Percentiles rank a stretch among this genome's conserved stretches.
Evolutionary conservation across 495 filamentous ascomycete genomes (phyloP).

Genomic region (Lentithecium fluviatile): DNA sequence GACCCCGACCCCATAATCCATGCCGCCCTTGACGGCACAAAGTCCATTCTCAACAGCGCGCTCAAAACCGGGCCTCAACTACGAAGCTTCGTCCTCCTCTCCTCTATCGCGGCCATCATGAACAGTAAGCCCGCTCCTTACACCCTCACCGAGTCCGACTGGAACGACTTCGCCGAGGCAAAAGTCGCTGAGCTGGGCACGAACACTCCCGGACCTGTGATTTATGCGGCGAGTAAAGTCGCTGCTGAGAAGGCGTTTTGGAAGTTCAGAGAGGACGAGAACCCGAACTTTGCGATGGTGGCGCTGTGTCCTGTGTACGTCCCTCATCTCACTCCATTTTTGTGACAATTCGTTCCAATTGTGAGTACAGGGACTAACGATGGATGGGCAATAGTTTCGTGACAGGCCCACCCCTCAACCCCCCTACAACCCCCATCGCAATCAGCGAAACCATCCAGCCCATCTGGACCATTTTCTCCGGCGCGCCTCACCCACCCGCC

Average conservation of each 20-base stretch:
- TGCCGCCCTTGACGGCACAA: constrained; percentile 25
- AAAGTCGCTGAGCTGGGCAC: constrained; percentile 12
- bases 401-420: constrained; percentile 18
- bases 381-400: constrained; percentile 10
- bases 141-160: constrained; percentile 24
- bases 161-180: constrained; percentile 21
- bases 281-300: constrained; percentile 21
- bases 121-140: constrained; percentile 13
- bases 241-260: constrained; percentile 28
- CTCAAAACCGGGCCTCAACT: constrained; percentile 24
- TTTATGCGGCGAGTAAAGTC: constrained; percentile 25
- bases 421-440: background rate
- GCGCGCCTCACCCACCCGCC: background rate
- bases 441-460: constrained; percentile 8
- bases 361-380: too few species aligned
- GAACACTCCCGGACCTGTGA: constrained; percentile 17
- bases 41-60: constrained; percentile 21
- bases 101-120: constrained; percentile 44
- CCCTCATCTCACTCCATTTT: background rate
- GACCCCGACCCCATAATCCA: constrained; percentile 27
- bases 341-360: background rate
- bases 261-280: constrained; percentile 18
- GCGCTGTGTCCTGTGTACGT: constrained; percentile 25
- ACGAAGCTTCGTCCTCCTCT: constrained; percentile 41
- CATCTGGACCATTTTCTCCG: constrained; percentile 24